These are phyloP conservation scores for Excoecaria agallocha DNA, from an alignment of 345 rosid genomes.

Conservation along the genomic window DNA sequence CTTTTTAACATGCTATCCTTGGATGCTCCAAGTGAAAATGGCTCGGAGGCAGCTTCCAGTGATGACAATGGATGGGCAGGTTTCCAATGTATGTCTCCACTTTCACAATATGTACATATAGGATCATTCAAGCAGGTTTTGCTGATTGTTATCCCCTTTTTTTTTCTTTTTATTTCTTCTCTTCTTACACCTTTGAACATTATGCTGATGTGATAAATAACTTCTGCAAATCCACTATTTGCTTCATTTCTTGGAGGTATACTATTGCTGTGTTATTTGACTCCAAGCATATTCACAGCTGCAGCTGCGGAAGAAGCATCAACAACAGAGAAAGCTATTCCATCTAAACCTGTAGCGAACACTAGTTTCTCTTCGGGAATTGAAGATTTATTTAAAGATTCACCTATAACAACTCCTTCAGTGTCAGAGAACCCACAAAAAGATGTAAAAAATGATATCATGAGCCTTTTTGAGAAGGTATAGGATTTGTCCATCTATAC, in stretches of 20 bases:
- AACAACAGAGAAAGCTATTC: conserved; percentile 43
- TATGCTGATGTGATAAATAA: conserved; percentile 13
- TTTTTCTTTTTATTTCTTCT: neutral
- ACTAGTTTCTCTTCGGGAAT: conserved; percentile 55
- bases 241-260: neutral
- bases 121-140: conserved; percentile 6
- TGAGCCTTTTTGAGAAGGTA: conserved; percentile 99
- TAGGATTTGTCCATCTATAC: neutral
- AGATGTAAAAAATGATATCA: conserved; percentile 85
- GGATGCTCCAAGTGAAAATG: conserved; percentile 63
- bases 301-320: conserved; percentile 56
- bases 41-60: conserved; percentile 53
- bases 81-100: conserved; percentile 69
- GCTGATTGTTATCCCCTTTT: neutral
- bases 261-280: conserved; percentile 15
- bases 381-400: conserved; percentile 79
- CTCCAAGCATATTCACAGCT: conserved; percentile 20
- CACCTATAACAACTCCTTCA: conserved; percentile 39
- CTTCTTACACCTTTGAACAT: neutral
- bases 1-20: conserved; percentile 86
- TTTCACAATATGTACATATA: neutral
- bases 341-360: conserved; percentile 47
- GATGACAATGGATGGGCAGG: conserved; percentile 92
- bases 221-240: neutral
- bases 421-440: conserved; percentile 57